phyloP scores from a whole-genome alignment of 139 green algal species.

The Micromonas pusilla region DNA sequence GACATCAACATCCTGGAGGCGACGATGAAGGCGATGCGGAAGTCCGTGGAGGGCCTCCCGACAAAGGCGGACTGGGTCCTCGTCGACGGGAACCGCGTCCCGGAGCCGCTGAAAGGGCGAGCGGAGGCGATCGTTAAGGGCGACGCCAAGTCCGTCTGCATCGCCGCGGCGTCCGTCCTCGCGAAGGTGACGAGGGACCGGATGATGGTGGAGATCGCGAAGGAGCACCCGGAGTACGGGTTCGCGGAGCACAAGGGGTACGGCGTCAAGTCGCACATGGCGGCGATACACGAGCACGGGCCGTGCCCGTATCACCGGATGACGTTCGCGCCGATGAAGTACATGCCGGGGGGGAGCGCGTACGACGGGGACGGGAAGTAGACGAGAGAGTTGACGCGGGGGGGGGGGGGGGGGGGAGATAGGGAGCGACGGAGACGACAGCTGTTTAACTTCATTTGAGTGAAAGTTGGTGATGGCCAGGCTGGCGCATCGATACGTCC shows the following conservation, averaged over 20 bases:
- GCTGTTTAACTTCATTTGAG: no score
- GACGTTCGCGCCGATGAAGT: constrained; percentile 73
- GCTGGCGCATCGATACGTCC: no score
- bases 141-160: constrained; percentile 61
- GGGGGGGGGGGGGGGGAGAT: no score
- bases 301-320: constrained; percentile 65
- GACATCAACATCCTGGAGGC: constrained; percentile 83
- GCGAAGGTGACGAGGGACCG: constrained; percentile 88
- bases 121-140: constrained; percentile 65
- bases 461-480: no score
- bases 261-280: constrained; percentile 61
- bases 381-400: no score
- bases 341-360: constrained; percentile 2
- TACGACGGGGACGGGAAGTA: no score
- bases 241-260: constrained; percentile 59
- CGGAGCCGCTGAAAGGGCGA: constrained; percentile 26
- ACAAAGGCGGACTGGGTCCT: constrained; percentile 27
- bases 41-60: constrained; percentile 19
- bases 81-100: constrained; percentile 42
- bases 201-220: constrained; percentile 72
- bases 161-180: constrained; percentile 82
- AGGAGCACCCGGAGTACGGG: constrained; percentile 52
- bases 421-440: no score
- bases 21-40: constrained; percentile 38
- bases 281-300: constrained; percentile 61